Evolutionary conservation across 306 rosid species (phyloP).

Genomic region (Corylus avellana): DNA sequence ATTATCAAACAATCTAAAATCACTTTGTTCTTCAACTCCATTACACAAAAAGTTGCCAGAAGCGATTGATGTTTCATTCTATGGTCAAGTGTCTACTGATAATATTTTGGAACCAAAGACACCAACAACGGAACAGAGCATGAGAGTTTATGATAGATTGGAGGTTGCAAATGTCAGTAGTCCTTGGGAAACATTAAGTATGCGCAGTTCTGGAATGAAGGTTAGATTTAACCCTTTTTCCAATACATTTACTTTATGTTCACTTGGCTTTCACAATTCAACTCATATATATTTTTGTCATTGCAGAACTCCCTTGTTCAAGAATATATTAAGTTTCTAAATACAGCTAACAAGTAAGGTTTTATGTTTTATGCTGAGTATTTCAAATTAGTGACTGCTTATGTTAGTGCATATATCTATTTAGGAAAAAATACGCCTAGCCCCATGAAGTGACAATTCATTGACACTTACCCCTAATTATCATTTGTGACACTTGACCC

Average conservation of each 20-base stretch:
- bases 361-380: neutral
- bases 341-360: slow-evolving; percentile 83
- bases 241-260: neutral
- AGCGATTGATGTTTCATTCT: slow-evolving; percentile 29
- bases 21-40: slow-evolving; percentile 49
- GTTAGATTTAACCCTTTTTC: slow-evolving; percentile 35
- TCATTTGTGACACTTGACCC: too few relatives aligned
- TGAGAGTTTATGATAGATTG: slow-evolving; percentile 28
- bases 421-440: too few relatives aligned
- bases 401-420: neutral
- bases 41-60: slow-evolving; percentile 28
- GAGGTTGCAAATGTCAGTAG: slow-evolving; percentile 43
- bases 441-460: too few relatives aligned
- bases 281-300: slow-evolving; percentile 7
- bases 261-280: slow-evolving; percentile 13
- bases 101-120: slow-evolving; percentile 58
- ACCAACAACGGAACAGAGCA: slow-evolving; percentile 43
- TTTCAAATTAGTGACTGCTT: neutral
- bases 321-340: slow-evolving; percentile 61
- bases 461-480: too few relatives aligned
- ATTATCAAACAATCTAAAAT: slow-evolving; percentile 52
- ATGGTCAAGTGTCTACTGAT: slow-evolving; percentile 34
- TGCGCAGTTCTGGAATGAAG: slow-evolving; percentile 64
- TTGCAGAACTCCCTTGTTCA: slow-evolving; percentile 64
- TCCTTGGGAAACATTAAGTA: slow-evolving; percentile 70